These are phyloP conservation scores for Monilinia vaccinii-corymbosi DNA, from an alignment of 2,329 filamentous ascomycete genomes.

Conservation along the genomic window DNA sequence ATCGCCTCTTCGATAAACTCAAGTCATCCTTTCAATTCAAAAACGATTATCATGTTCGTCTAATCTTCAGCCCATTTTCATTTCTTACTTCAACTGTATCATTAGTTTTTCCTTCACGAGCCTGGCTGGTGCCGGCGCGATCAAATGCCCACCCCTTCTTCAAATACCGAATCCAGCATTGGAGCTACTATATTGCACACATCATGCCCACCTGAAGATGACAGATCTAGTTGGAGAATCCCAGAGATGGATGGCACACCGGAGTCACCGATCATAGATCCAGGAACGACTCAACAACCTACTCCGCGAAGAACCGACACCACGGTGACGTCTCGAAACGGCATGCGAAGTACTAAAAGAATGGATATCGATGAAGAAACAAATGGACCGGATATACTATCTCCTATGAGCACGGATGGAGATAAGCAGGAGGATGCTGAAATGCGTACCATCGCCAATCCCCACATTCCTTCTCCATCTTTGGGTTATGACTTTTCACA, in stretches of 20 bases:
- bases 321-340: conserved; percentile 30
- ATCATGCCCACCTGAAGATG: conserved; percentile 37
- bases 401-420: conserved; percentile 31
- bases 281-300: conserved; percentile 25
- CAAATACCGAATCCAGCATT: conserved; percentile 20
- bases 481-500: conserved; percentile 47
- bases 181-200: conserved; percentile 26
- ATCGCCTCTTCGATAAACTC: conserved; percentile 9
- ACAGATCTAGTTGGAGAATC: conserved; percentile 29
- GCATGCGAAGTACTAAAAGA: conserved; percentile 31
- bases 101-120: conserved; percentile 21
- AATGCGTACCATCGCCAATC: conserved; percentile 24
- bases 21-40: conserved; percentile 16
- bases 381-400: conserved; percentile 26
- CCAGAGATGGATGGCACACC: conserved; percentile 28
- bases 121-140: conserved; percentile 27
- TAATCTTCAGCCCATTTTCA: conserved; percentile 17
- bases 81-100: conserved; percentile 26
- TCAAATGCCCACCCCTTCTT: conserved; percentile 30
- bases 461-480: conserved; percentile 34
- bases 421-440: conserved; percentile 32
- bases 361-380: conserved; percentile 34
- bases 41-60: conserved; percentile 19
- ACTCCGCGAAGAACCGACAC: conserved; percentile 21
- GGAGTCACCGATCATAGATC: conserved; percentile 23